phyloP scores from a whole-genome alignment of 2,329 filamentous ascomycete species.

The Chaetomium globosum region DNA sequence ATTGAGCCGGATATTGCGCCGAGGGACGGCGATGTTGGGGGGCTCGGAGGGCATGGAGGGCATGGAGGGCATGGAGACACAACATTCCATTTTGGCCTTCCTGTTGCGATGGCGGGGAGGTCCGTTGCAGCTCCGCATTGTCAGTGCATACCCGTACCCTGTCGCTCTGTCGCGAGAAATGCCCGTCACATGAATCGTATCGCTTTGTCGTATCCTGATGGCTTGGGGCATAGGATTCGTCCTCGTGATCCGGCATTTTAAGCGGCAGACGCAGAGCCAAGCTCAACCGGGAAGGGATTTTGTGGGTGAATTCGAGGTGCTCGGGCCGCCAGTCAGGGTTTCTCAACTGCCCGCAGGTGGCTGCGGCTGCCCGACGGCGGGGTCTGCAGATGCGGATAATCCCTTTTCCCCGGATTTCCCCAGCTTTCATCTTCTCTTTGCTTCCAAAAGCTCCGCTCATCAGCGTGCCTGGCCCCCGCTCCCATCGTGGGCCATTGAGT shows the following conservation, averaged over 20 bases:
- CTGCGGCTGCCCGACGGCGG: too few species aligned
- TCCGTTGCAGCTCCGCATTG: neutral
- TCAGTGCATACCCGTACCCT: neutral
- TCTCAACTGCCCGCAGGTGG: neutral
- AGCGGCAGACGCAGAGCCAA: neutral
- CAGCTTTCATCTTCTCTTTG: neutral
- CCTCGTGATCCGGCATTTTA: constrained; percentile 1
- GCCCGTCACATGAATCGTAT: neutral
- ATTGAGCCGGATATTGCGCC: constrained; percentile 21
- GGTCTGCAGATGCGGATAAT: neutral
- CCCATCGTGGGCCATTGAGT: neutral
- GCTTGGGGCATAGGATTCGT: neutral
- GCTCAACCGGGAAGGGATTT: neutral
- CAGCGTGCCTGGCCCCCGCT: neutral
- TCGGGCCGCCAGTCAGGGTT: neutral
- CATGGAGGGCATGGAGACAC: neutral
- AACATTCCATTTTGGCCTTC: neutral
- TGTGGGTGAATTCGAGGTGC: neutral
- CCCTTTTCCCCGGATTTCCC: neutral
- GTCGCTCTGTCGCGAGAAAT: neutral
- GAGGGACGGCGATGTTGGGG: neutral
- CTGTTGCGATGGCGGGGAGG: neutral
- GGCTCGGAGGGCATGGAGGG: neutral
- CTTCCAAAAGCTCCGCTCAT: neutral
- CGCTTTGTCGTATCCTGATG: neutral